Conservation (phyloP, 495 filamentous ascomycete genomes). For the Immersiella caudata region DNA sequence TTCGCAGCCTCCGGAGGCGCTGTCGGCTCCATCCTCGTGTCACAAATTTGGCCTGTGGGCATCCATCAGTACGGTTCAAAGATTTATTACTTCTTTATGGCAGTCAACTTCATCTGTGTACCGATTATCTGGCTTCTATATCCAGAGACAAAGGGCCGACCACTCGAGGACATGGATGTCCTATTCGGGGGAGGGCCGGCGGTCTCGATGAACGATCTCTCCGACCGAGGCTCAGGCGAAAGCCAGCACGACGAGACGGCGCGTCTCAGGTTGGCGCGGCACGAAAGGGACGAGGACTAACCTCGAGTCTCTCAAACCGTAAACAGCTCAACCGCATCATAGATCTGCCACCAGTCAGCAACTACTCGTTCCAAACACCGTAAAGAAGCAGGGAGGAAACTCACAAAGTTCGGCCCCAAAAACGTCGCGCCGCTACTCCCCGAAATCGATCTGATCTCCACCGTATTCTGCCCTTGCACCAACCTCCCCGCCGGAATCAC, state of each 20-base stretch:
- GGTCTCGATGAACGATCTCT: slow-evolving; percentile 18
- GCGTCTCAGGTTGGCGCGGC: not conserved
- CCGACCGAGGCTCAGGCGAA: not conserved
- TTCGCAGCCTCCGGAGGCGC: slow-evolving; percentile 54
- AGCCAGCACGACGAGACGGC: not conserved
- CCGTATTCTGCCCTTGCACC: slow-evolving; percentile 61
- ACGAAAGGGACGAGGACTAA: not conserved
- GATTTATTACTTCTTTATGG: slow-evolving; percentile 63
- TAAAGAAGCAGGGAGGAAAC: slow-evolving; percentile 24
- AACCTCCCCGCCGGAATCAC: slow-evolving; percentile 58
- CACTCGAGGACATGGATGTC: slow-evolving; percentile 57
- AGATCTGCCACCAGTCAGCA: slow-evolving; percentile 45
- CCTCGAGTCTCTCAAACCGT: not conserved
- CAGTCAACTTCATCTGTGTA: slow-evolving; percentile 54
- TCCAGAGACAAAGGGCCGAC: slow-evolving; percentile 56
- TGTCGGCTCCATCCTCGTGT: slow-evolving; percentile 54
- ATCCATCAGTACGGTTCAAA: slow-evolving; percentile 56
- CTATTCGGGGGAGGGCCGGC: slow-evolving; percentile 43
- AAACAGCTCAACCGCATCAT: slow-evolving; percentile 60
- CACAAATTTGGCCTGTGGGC: slow-evolving; percentile 52
- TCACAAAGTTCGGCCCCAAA: slow-evolving; percentile 64
- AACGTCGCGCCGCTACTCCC: slow-evolving; percentile 59
- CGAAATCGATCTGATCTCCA: slow-evolving; percentile 61
- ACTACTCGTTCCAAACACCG: not conserved
- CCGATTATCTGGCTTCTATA: slow-evolving; percentile 54